Base-by-base conservation (phyloP, 805 yeast species). In the Kodamaea nitidulidarum region DNA sequence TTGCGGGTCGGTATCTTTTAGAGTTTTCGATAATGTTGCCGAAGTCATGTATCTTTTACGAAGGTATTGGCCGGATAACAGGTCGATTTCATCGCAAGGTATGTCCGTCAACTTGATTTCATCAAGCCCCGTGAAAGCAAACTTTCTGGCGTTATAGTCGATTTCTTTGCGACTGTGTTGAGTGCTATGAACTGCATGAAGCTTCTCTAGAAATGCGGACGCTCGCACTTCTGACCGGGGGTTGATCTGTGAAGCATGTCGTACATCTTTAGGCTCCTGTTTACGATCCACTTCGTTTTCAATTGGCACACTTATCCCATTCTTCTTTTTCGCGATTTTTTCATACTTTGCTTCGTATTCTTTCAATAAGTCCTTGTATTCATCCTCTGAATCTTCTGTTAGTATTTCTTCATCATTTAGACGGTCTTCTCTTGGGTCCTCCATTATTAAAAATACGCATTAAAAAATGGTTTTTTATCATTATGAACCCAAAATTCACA, bases 331-430 rank as follows among this genome's bases (percentile, higher is more conserved):
- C 8, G 55, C 50, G 22, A 61, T 26, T 33, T 58, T 54, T 45
- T 55, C 47, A 20, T 40, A 42, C 27, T 40, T 43, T 11, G 38
- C 38, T 14, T 50, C 55, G 29, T 42, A 67, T 41, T 67, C 71
- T 43, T 68, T 68, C 38, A 61, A 56, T 15, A 68, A 43, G 40
- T 67, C 66, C 0, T 58, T 55, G 12, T 64, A 42, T 22, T 63
- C 72, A 35, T 68, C 71, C 11, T 56, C 61, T 2, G 69, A 64
- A 28, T 58, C 65, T 25, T 57, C 68, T 1, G 72, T 68, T 12
- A 65, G 54, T 10, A 54, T 50, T 27, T 63, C 67, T 7, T 60
- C 58, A 1, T 54, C 47, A 18, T 52, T 49, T 5, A 31, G 26
- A 7, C 41, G 45, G 20, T 44, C 48, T 24, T 61, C 60, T 39